Conservation (phyloP, 116 monocot species). For the Trichopus zeylanicus region DNA sequence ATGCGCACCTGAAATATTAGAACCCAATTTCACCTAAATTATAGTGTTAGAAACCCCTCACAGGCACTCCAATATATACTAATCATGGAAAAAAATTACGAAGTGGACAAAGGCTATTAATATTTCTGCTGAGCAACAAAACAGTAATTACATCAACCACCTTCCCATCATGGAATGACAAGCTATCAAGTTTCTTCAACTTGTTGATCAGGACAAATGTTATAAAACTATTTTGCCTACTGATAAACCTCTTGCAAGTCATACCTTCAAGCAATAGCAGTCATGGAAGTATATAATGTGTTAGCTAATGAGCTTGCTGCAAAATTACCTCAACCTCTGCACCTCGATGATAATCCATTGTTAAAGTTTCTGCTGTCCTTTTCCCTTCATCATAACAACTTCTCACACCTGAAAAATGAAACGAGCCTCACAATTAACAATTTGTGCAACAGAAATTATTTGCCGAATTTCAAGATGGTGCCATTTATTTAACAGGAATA, state of each 20-base stretch:
- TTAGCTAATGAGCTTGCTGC: no score
- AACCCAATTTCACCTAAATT: neutral
- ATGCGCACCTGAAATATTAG: constrained; percentile 41
- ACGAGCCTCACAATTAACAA: neutral
- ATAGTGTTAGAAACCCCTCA: neutral
- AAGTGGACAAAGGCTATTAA: no score
- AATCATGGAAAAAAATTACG: no score
- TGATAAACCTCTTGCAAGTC: no score
- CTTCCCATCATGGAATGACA: neutral
- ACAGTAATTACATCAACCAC: no score
- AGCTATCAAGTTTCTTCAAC: neutral
- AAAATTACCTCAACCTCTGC: constrained; percentile 73
- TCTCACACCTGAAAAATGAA: constrained; percentile 56
- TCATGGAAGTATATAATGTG: no score
- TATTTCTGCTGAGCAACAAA: no score
- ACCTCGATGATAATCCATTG: constrained; percentile 98
- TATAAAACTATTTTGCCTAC: neutral
- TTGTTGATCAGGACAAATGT: neutral
- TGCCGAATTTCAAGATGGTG: neutral
- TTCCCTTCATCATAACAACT: constrained; percentile 99
- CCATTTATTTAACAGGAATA: neutral
- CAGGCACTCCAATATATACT: neutral
- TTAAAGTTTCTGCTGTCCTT: constrained; percentile 94
- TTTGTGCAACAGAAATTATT: neutral
- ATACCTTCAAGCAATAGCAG: no score